Evolutionary conservation across 116 monocot genomes (phyloP).

Genomic region (Papilionanthe hybrid): DNA sequence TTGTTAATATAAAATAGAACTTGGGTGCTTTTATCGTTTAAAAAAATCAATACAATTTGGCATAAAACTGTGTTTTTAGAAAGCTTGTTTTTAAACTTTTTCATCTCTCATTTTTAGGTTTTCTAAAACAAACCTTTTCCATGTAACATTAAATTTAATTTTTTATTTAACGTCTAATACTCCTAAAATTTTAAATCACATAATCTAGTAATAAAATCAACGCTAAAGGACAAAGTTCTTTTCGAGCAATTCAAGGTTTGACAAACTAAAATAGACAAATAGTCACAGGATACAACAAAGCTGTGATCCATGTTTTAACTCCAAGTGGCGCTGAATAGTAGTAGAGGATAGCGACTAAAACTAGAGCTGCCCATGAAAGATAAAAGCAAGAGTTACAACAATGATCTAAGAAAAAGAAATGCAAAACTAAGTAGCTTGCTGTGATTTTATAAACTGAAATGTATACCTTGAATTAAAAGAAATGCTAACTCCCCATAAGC

Average conservation of each 20-base stretch:
- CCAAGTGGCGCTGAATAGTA: conserved; percentile 78
- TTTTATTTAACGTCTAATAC: background rate
- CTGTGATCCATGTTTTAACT: conserved; percentile 52
- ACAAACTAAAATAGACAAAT: conserved; percentile 13
- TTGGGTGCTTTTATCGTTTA: background rate
- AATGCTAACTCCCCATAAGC: conserved; percentile 89
- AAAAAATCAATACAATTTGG: background rate
- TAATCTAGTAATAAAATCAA: background rate
- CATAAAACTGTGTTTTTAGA: background rate
- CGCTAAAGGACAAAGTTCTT: background rate
- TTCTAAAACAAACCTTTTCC: background rate
- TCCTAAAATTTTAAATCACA: background rate
- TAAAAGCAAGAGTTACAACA: conserved; percentile 13
- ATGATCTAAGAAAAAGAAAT: background rate
- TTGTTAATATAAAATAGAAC: background rate
- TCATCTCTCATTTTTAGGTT: no score
- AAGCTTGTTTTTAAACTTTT: no score
- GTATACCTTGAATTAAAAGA: conserved; percentile 82
- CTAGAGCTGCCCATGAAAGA: conserved; percentile 54
- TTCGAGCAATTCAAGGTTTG: background rate
- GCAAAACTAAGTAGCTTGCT: background rate
- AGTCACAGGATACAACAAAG: conserved; percentile 74
- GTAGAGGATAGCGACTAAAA: conserved; percentile 81
- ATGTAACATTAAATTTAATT: background rate
- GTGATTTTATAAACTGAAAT: conserved; percentile 3